Percentiles rank a stretch among this genome's conserved stretches.
Evolutionary conservation across 2,329 filamentous ascomycete species (phyloP).

Genomic region (Microdochium nivale): DNA sequence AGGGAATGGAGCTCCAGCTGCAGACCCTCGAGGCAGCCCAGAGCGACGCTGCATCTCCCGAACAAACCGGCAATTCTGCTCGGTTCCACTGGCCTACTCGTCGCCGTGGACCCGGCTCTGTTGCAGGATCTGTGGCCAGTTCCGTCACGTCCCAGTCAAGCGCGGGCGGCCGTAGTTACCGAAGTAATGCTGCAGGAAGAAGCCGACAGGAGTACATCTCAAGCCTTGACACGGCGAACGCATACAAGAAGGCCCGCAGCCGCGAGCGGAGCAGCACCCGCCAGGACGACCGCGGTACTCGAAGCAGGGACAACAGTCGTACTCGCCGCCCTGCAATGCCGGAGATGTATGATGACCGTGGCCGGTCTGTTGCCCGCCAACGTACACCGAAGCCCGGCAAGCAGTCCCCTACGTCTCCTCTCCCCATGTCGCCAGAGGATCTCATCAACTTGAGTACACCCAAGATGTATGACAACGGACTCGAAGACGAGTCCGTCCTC

Average conservation of each 20-base stretch:
- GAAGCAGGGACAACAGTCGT: conserved; percentile 35
- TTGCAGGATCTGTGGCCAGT: conserved; percentile 47
- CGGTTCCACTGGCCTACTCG: conserved; percentile 47
- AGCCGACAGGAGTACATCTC: conserved; percentile 79
- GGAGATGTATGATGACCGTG: conserved; percentile 62
- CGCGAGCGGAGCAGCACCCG: conserved; percentile 44
- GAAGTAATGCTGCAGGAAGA: conserved; percentile 45
- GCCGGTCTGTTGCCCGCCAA: conserved; percentile 52
- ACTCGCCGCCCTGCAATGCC: conserved; percentile 24
- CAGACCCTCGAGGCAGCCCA: conserved; percentile 45
- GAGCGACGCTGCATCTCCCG: conserved; percentile 44
- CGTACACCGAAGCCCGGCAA: conserved; percentile 63
- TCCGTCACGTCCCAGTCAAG: conserved; percentile 50
- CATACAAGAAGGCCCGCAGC: conserved; percentile 47
- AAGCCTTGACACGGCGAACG: conserved; percentile 70
- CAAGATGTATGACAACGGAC: conserved; percentile 17
- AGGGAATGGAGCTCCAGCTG: conserved; percentile 58
- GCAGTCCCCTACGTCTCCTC: conserved; percentile 81
- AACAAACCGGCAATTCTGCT: conserved; percentile 44
- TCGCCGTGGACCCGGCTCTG: conserved; percentile 45
- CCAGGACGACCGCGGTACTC: conserved; percentile 27
- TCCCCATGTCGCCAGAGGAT: conserved; percentile 92
- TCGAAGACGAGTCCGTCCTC: conserved; percentile 11
- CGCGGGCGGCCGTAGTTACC: conserved; percentile 35
- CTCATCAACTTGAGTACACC: conserved; percentile 53